Percentiles rank a stretch among this genome's conserved stretches.
These are phyloP conservation scores for Zopfochytrium polystomum DNA, from an alignment of 371 early-diverging fungal genomes.

Conservation along the genomic window DNA sequence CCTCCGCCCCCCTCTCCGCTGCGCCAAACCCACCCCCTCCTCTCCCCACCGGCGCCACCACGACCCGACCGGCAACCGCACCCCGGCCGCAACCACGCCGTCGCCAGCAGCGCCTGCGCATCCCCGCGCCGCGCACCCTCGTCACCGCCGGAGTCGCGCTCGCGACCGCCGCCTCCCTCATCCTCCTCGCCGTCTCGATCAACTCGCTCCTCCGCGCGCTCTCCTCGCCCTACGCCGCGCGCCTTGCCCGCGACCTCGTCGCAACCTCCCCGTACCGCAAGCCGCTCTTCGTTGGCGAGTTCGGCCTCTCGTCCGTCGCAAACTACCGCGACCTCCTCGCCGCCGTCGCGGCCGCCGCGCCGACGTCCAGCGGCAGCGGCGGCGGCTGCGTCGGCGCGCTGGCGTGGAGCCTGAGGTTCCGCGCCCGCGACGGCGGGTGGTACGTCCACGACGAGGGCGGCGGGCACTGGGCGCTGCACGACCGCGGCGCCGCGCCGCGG, in stretches of 20 bases:
- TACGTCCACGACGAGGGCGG: constrained; percentile 38
- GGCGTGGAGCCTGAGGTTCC: constrained; percentile 41
- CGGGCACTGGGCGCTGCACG: constrained; percentile 40
- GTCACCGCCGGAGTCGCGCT: constrained; percentile 8
- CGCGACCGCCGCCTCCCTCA: constrained; percentile 3
- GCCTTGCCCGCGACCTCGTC: constrained; percentile 18
- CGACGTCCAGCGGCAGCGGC: too few relatives aligned
- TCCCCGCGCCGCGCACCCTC: constrained; percentile 1
- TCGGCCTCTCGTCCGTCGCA: constrained; percentile 27
- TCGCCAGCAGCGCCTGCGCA: neutral
- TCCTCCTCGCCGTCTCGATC: neutral
- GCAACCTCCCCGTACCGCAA: constrained; percentile 23
- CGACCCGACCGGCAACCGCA: too few relatives aligned
- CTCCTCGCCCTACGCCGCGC: constrained; percentile 24
- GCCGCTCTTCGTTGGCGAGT: constrained; percentile 41
- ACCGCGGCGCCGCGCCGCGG: constrained; percentile 29
- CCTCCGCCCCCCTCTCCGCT: too few relatives aligned
- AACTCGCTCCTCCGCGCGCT: constrained; percentile 2
- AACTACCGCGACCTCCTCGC: constrained; percentile 11
- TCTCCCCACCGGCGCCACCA: too few relatives aligned
- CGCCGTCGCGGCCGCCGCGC: constrained; percentile 5
- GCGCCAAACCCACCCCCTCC: too few relatives aligned
- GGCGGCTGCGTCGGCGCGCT: too few relatives aligned
- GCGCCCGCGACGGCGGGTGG: constrained; percentile 40
- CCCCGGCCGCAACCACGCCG: constrained; percentile 1